Percentiles rank a stretch among this genome's conserved stretches.
These are phyloP conservation scores for Colletotrichum zoysiae DNA, from an alignment of 2,329 filamentous ascomycete genomes.

Conservation along the genomic window DNA sequence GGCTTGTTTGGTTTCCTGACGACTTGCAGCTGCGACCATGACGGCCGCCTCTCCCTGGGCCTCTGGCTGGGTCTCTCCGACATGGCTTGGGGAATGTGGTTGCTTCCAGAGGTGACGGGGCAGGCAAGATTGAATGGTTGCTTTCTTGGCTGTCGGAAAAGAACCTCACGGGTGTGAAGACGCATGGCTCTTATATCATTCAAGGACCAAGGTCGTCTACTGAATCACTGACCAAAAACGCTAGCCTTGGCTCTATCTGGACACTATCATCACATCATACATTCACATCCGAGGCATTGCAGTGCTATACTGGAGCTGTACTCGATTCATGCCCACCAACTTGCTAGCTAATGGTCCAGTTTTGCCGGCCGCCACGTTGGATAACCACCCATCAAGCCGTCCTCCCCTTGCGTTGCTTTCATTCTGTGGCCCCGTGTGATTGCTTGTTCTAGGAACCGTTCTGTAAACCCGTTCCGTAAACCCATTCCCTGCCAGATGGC, in stretches of 20 bases:
- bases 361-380: not conserved
- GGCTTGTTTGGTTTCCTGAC: constrained; percentile 26
- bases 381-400: not conserved
- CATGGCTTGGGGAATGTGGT: not conserved
- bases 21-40: constrained; percentile 1
- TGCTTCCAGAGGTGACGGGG: not conserved
- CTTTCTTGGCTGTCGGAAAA: accelerated
- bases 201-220: accelerated
- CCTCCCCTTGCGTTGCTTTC: not conserved
- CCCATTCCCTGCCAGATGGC: not conserved
- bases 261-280: not conserved
- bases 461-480: not conserved
- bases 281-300: not conserved
- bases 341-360: not conserved
- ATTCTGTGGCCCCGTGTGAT: not conserved
- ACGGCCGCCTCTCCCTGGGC: not conserved
- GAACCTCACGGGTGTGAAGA: not conserved
- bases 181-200: not conserved
- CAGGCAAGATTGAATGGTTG: not conserved
- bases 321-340: not conserved
- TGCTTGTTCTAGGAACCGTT: not conserved
- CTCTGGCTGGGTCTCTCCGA: not conserved
- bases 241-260: accelerated
- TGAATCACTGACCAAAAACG: not conserved
- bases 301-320: not conserved